Evolutionary conservation across 2,329 filamentous ascomycete species (phyloP), one percentile per base, ranked within the genome.

Genomic region (Sporothrix inflata): DNA sequence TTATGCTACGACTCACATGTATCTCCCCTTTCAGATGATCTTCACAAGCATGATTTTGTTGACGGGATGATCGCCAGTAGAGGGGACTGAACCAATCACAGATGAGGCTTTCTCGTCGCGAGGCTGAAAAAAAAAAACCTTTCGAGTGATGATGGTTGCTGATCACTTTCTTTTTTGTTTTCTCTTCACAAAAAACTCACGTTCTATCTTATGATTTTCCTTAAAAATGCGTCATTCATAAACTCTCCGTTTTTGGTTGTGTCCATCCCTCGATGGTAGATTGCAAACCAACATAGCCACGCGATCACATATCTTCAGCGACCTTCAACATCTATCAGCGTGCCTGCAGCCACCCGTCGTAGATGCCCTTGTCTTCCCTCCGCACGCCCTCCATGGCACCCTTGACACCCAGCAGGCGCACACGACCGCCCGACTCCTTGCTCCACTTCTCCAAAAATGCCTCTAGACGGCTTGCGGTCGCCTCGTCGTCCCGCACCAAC

Each of bases 321-420:
- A 16, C 16, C 38, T 21, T 45, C 14, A 65, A 65, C 34, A 42
- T 1, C 16, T 34, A 34, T 34, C 6, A 34, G 30, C 3, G 30
- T 34, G 21, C 14, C 45, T 67, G 30, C 45, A 67, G 27, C 65
- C 65, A 67, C 19, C 65, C 63, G 3, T 80, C 77, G 74, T 86
- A 87, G 16, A 81, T 77, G 19, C 79, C 77, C 71, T 83, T 73
- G 63, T 81, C 79, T 78, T 90, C 88, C 47, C 76, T 76, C 74
- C 85, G 82, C 27, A 83, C 86, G 0, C 92, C 92, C 75, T 93
- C 88, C 84, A 91, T 89, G 80, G 93, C 92, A 72, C 93, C 91
- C 79, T 88, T 87, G 1, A 94, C 91, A 0, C 84, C 85, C 66
- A 97, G 82, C 74, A 94, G 83, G 75, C 89, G 89, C 7, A 95